phyloP scores from a whole-genome alignment of 768 basidiomycete genomes.

The Lentinula edodes region DNA sequence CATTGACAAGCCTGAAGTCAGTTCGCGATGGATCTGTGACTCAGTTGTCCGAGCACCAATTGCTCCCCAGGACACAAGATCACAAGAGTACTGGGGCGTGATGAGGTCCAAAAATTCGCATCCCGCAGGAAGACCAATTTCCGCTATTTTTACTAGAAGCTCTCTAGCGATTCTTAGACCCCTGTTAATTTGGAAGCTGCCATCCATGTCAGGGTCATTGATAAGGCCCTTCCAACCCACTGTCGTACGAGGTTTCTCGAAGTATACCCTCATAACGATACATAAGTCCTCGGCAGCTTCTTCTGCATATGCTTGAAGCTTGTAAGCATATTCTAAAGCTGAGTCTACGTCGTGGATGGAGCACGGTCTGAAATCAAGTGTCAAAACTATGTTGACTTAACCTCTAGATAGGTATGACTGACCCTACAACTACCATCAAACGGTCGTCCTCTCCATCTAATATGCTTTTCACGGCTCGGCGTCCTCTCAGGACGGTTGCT shows the following conservation, averaged over 20 bases:
- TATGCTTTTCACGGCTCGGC: slow-evolving; percentile 70
- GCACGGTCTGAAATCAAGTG: slow-evolving; percentile 32
- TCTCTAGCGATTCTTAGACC: slow-evolving; percentile 84
- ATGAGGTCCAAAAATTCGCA: slow-evolving; percentile 88
- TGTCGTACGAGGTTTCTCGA: slow-evolving; percentile 94
- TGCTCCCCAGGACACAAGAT: slow-evolving; percentile 83
- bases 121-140: slow-evolving; percentile 87
- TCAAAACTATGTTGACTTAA: not conserved
- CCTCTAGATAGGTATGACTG: slow-evolving; percentile 19
- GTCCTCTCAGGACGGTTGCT: slow-evolving; percentile 85
- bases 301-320: slow-evolving; percentile 40
- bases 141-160: slow-evolving; percentile 86
- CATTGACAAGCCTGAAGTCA: slow-evolving; percentile 94
- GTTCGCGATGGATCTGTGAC: slow-evolving; percentile 93
- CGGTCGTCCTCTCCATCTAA: slow-evolving; percentile 84
- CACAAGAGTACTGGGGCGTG: slow-evolving; percentile 78
- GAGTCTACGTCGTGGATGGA: slow-evolving; percentile 87
- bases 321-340: slow-evolving; percentile 74
- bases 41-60: slow-evolving; percentile 98
- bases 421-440: slow-evolving; percentile 86
- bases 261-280: slow-evolving; percentile 96
- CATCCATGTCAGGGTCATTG: slow-evolving; percentile 94
- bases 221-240: slow-evolving; percentile 94
- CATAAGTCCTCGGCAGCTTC: slow-evolving; percentile 70
- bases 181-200: slow-evolving; percentile 95